Conservation (phyloP, 225 moss, liverwort and hornwort genomes). For the Ulota crispa region DNA sequence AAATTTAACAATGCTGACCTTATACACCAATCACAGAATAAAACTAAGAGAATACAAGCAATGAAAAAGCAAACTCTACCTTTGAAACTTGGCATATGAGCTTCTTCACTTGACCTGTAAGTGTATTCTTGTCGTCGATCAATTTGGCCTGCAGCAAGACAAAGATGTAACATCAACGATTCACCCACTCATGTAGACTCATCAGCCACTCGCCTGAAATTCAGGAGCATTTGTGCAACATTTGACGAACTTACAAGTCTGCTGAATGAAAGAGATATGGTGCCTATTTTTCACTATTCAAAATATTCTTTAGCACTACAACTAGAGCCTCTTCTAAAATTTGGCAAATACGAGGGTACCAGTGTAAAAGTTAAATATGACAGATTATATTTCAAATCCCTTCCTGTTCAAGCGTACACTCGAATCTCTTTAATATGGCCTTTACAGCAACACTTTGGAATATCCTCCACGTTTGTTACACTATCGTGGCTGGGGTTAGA, state of each 20-base stretch:
- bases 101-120: conserved; percentile 44
- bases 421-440: not conserved
- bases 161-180: not conserved
- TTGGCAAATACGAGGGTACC: not conserved
- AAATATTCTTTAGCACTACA: not conserved
- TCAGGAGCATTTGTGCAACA: not conserved
- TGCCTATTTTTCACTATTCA: not conserved
- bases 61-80: conserved; percentile 18
- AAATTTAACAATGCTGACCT: not conserved
- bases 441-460: not conserved
- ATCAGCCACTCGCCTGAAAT: not conserved
- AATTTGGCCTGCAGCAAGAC: conserved; percentile 35
- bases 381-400: not conserved
- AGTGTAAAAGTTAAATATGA: not conserved
- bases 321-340: not conserved
- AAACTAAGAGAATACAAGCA: not conserved
- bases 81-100: conserved; percentile 41
- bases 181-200: not conserved
- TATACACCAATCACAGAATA: too few relatives aligned
- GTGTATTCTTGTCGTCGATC: conserved; percentile 31
- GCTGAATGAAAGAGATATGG: not conserved
- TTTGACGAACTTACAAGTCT: not conserved
- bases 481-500: too few relatives aligned
- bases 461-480: not conserved
- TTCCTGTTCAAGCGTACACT: not conserved